Percentiles rank a stretch among this genome's conserved stretches.
Conservation (phyloP, 2,329 filamentous ascomycete genomes). For the Hymenoscyphus repandus region DNA sequence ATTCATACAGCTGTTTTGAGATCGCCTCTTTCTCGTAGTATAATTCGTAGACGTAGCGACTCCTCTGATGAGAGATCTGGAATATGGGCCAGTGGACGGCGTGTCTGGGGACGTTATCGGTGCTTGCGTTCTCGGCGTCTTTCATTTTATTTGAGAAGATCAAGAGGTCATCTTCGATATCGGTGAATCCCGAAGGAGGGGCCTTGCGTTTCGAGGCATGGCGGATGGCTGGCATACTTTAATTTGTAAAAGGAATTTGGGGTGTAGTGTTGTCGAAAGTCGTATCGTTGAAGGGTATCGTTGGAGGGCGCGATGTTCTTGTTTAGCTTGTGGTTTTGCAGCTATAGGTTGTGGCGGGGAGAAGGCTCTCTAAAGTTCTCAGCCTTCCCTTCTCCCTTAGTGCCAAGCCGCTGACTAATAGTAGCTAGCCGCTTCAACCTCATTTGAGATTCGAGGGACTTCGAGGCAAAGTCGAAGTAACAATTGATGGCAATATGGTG, state of each 20-base stretch:
- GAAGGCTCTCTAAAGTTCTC: conserved; percentile 9
- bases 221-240: conserved; percentile 69
- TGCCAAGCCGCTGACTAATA: conserved; percentile 6
- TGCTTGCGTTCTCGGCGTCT: conserved; percentile 87
- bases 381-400: conserved; percentile 10
- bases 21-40: conserved; percentile 99
- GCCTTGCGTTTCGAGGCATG: conserved; percentile 73
- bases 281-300: neutral
- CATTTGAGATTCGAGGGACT: conserved; percentile 14
- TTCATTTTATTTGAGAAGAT: conserved; percentile 91
- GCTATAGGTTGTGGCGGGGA: conserved; percentile 1
- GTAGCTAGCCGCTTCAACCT: conserved; percentile 8
- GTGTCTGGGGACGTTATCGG: conserved; percentile 72
- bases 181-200: conserved; percentile 79
- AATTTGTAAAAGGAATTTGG: neutral
- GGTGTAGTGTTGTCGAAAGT: neutral
- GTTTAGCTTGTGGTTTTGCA: neutral
- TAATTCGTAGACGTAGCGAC: conserved; percentile 90
- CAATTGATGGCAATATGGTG: conserved; percentile 50
- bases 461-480: conserved; percentile 3
- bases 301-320: neutral
- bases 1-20: conserved; percentile 86
- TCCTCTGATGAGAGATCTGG: conserved; percentile 90
- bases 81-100: conserved; percentile 97
- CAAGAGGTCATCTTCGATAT: conserved; percentile 81